Evolutionary conservation across 1,284 basidiomycete genomes (phyloP).

Genomic region (Trichosporon sp.): DNA sequence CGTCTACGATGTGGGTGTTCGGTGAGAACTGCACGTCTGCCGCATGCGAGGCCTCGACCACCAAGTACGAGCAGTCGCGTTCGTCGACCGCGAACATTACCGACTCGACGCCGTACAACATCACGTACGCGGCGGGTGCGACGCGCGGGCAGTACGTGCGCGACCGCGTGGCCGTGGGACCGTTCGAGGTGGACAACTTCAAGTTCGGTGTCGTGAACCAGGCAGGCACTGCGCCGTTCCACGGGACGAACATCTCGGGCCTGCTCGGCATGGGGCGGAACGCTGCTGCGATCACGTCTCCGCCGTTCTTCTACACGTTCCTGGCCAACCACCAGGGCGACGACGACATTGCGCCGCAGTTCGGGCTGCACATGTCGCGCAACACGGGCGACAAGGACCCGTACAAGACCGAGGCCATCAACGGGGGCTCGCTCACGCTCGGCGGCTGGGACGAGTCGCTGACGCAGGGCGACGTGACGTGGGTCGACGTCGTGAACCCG

Average conservation of each 20-base stretch:
- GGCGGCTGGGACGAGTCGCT: neutral
- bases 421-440: neutral
- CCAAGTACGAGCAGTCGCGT: neutral
- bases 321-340: neutral
- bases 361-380: neutral
- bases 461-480: neutral
- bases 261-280: neutral
- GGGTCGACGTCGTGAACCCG: neutral
- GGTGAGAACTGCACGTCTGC: conserved; percentile 2
- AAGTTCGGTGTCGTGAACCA: neutral
- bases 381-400: neutral
- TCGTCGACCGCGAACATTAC: neutral
- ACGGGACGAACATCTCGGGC: neutral
- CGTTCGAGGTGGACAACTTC: neutral
- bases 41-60: neutral
- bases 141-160: neutral
- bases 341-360: neutral
- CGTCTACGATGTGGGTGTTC: neutral
- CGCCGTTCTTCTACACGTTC: conserved; percentile 3
- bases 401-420: neutral
- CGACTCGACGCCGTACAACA: neutral
- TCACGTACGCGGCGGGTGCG: neutral
- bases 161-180: neutral
- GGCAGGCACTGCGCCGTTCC: neutral
- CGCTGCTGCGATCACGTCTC: neutral